These are phyloP conservation scores for Patellaria atrata DNA, from an alignment of 495 filamentous ascomycete species.

Conservation along the genomic window DNA sequence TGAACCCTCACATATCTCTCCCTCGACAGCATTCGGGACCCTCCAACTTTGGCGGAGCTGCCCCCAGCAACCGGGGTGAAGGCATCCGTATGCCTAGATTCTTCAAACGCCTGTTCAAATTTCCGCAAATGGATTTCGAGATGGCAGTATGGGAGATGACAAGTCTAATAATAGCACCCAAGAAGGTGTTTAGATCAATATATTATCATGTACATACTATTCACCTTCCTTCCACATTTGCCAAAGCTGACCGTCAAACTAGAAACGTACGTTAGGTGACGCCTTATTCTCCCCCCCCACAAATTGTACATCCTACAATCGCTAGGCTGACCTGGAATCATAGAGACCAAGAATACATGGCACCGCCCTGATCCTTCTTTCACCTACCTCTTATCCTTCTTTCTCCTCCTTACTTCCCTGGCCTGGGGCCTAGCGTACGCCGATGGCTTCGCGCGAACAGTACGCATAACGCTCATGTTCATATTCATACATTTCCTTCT, in stretches of 20 bases:
- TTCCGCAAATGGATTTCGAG: slow-evolving; percentile 34
- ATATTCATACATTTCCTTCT: slow-evolving; percentile 54
- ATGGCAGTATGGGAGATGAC: slow-evolving; percentile 76
- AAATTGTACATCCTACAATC: slow-evolving; percentile 7
- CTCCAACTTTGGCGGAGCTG: slow-evolving; percentile 38
- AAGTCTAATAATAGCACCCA: slow-evolving; percentile 54
- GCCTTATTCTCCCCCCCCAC: not conserved
- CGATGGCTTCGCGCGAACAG: slow-evolving; percentile 36
- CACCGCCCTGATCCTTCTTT: slow-evolving; percentile 65
- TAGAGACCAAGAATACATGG: slow-evolving; percentile 68
- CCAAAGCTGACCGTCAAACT: slow-evolving; percentile 10
- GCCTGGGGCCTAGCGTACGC: slow-evolving; percentile 63
- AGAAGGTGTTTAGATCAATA: slow-evolving; percentile 63
- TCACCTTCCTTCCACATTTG: not conserved
- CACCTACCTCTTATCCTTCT: slow-evolving; percentile 62
- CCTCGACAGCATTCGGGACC: slow-evolving; percentile 44
- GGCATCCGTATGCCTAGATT: slow-evolving; percentile 37
- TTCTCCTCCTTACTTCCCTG: slow-evolving; percentile 55
- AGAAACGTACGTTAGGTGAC: slow-evolving; percentile 43
- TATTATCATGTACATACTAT: slow-evolving; percentile 53
- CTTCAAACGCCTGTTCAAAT: slow-evolving; percentile 35
- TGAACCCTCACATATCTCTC: slow-evolving; percentile 51
- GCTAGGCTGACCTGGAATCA: slow-evolving; percentile 3
- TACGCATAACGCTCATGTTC: slow-evolving; percentile 49
- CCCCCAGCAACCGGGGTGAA: slow-evolving; percentile 34